Evolutionary conservation across 2,329 filamentous ascomycete species (phyloP).

Genomic region (Colletotrichum filicis): DNA sequence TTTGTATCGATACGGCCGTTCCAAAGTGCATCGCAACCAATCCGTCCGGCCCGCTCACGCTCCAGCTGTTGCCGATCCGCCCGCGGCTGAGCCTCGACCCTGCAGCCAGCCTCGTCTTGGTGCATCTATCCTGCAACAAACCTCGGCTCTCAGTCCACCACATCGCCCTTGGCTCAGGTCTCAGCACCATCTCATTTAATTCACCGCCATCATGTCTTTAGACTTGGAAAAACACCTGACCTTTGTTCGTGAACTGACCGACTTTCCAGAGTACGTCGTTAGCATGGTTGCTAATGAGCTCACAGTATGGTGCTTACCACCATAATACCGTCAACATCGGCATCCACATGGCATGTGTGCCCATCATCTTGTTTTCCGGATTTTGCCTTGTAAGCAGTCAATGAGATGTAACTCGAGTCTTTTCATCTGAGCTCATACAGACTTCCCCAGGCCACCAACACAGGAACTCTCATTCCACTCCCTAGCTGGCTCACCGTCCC

Average conservation of each 20-base stretch:
- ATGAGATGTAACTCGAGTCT: background rate
- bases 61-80: constrained; percentile 16
- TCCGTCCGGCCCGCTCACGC: background rate
- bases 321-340: constrained; percentile 80
- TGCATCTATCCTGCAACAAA: constrained; percentile 27
- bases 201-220: constrained; percentile 65
- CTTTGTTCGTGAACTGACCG: constrained; percentile 70
- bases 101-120: constrained; percentile 26
- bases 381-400: constrained; percentile 74
- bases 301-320: constrained; percentile 86
- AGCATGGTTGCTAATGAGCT: constrained; percentile 19
- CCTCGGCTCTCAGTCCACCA: constrained; percentile 26
- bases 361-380: constrained; percentile 76
- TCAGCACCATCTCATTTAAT: constrained; percentile 12
- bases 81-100: constrained; percentile 22
- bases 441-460: constrained; percentile 66
- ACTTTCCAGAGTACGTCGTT: background rate
- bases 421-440: constrained; percentile 24
- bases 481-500: constrained; percentile 76
- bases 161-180: constrained; percentile 13
- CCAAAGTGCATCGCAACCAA: background rate
- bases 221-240: constrained; percentile 85
- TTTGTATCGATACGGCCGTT: constrained; percentile 7
- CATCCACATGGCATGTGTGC: constrained; percentile 85
- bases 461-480: constrained; percentile 70